Evolutionary conservation across 2,329 filamentous ascomycete species (phyloP).

Genomic region (Talaromyces verruculosus): DNA sequence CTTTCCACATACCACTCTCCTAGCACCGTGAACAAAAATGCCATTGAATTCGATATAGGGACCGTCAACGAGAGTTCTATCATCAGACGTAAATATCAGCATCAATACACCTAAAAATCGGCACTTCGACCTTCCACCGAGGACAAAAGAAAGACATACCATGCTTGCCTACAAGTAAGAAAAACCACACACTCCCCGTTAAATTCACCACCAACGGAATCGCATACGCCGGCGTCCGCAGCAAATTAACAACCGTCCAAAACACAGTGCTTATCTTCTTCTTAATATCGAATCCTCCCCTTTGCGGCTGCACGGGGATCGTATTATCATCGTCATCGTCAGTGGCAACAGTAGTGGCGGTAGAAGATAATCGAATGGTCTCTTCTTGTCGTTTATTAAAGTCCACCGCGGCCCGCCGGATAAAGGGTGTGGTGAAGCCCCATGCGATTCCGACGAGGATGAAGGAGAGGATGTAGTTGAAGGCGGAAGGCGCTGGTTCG

Average conservation of each 20-base stretch:
- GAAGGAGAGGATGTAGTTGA: constrained; percentile 88
- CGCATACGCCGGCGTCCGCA: constrained; percentile 80
- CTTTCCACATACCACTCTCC: constrained; percentile 94
- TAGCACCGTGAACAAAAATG: constrained; percentile 92
- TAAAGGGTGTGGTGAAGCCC: constrained; percentile 91
- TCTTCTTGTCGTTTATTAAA: constrained; percentile 61
- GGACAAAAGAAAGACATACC: constrained; percentile 56
- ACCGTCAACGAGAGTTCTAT: constrained; percentile 88
- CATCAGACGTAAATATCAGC: not conserved
- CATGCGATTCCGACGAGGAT: constrained; percentile 87
- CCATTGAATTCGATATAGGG: constrained; percentile 89
- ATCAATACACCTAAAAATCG: no score
- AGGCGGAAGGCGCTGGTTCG: constrained; percentile 39
- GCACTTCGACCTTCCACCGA: no score
- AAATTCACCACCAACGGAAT: constrained; percentile 82
- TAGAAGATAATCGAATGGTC: constrained; percentile 41
- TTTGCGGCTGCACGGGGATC: constrained; percentile 7
- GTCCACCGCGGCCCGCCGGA: constrained; percentile 76
- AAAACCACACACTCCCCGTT: constrained; percentile 95
- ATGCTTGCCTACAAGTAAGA: constrained; percentile 86
- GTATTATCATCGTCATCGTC: constrained; percentile 24
- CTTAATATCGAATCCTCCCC: constrained; percentile 50
- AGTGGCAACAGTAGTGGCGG: constrained; percentile 26
- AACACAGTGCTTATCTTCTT: constrained; percentile 63
- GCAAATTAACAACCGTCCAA: constrained; percentile 74